Evolutionary conservation across 768 basidiomycete genomes (phyloP).

Genomic region (Suillus weaverae): DNA sequence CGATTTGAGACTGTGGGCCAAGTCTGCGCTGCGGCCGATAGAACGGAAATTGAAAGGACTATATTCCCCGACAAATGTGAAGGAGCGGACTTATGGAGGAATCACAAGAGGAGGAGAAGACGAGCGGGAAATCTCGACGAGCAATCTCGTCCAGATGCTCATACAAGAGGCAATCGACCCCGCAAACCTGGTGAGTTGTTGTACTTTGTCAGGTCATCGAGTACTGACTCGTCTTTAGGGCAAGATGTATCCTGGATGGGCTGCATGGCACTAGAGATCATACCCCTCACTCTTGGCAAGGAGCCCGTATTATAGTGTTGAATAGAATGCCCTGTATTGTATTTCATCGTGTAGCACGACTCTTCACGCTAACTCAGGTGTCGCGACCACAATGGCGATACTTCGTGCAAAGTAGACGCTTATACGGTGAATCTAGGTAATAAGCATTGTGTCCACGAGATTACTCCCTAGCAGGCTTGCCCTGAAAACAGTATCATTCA

Average conservation of each 20-base stretch:
- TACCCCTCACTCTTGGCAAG: neutral
- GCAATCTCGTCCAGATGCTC: constrained; percentile 86
- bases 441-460: neutral
- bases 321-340: neutral
- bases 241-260: constrained; percentile 92
- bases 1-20: constrained; percentile 67
- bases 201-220: neutral
- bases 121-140: constrained; percentile 60
- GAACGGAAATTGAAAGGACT: constrained; percentile 80
- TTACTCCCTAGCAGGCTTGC: constrained; percentile 26
- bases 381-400: constrained; percentile 9
- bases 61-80: constrained; percentile 49
- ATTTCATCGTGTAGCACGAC: neutral
- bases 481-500: constrained; percentile 14
- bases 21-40: constrained; percentile 76
- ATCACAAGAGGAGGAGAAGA: constrained; percentile 23
- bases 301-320: neutral
- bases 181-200: constrained; percentile 59
- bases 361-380: constrained; percentile 3
- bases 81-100: constrained; percentile 36
- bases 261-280: constrained; percentile 62
- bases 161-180: constrained; percentile 85
- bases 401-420: constrained; percentile 11
- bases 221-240: constrained; percentile 45
- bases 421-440: neutral